Conservation (phyloP, 148 eudicot species). For the Talinum fruticosum region DNA sequence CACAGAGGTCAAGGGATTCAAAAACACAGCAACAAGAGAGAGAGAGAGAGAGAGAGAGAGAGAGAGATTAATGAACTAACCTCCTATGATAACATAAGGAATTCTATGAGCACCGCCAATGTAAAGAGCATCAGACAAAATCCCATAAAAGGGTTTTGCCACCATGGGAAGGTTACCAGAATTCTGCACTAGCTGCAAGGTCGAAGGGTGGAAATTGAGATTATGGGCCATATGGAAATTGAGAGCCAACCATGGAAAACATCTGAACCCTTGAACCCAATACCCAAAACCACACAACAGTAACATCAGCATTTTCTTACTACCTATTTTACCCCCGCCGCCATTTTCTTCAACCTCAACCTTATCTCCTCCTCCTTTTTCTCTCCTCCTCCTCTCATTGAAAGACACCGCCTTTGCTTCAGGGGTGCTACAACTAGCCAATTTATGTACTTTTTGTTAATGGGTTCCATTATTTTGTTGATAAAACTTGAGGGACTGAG, state of each 20-base stretch:
- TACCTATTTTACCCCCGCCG: conserved; percentile 34
- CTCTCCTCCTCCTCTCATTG: conserved; percentile 3
- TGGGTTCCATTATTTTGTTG: conserved; percentile 17
- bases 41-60: neutral
- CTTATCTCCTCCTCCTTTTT: neutral
- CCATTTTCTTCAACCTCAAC: conserved; percentile 11
- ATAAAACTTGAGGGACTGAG: neutral
- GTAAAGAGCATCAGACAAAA: conserved; percentile 77
- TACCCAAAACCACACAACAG: conserved; percentile 85
- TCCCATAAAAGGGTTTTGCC: conserved; percentile 84
- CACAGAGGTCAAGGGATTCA: neutral
- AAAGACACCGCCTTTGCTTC: conserved; percentile 15
- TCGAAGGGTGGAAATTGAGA: conserved; percentile 69
- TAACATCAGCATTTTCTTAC: conserved; percentile 52
- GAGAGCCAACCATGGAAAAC: conserved; percentile 88
- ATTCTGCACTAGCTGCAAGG: conserved; percentile 76
- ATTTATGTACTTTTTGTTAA: neutral
- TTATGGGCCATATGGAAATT: conserved; percentile 84
- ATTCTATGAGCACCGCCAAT: conserved; percentile 78
- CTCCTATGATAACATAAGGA: conserved; percentile 91
- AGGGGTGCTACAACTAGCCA: conserved; percentile 4
- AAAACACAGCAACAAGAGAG: neutral
- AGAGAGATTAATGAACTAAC: conserved; percentile 30
- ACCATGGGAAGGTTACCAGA: conserved; percentile 78
- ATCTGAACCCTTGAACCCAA: conserved; percentile 90